Percentiles rank a stretch among this genome's conserved stretches.
phyloP scores from a whole-genome alignment of 169 alveolate genomes.

The Perkinsus olseni region DNA sequence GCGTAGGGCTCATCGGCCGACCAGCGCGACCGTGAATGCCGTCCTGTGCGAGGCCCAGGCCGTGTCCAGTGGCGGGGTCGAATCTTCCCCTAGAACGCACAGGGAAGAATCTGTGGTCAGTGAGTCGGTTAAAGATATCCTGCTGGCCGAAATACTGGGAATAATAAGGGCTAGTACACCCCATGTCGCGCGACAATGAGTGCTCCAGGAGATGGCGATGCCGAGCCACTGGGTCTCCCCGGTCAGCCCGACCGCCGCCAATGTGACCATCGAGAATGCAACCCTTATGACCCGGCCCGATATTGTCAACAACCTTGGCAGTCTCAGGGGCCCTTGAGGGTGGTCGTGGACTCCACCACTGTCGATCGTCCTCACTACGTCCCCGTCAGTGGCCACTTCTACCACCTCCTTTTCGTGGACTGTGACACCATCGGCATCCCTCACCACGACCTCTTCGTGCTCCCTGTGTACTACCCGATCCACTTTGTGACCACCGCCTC shows the following conservation, averaged over 20 bases:
- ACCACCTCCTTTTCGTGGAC: neutral
- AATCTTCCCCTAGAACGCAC: neutral
- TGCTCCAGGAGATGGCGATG: neutral
- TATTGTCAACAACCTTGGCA: neutral
- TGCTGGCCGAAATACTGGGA: neutral
- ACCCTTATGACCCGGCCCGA: neutral
- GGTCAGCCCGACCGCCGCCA: neutral
- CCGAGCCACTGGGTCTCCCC: neutral
- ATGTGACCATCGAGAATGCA: neutral
- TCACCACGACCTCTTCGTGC: neutral
- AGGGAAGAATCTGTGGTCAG: neutral
- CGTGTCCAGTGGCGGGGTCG: neutral
- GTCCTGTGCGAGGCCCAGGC: neutral
- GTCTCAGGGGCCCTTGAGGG: too few species aligned
- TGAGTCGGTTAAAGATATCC: neutral
- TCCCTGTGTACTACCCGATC: neutral
- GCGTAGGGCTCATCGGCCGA: neutral
- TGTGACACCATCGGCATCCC: neutral
- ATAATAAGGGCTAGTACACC: neutral
- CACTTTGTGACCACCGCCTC: too few species aligned
- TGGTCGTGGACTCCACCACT: too few species aligned
- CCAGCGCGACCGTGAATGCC: neutral
- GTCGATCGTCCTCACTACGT: neutral
- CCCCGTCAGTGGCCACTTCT: neutral
- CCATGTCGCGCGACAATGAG: neutral